Base-by-base conservation (phyloP, 768 basidiomycete genomes). In the Suillus decipiens region DNA sequence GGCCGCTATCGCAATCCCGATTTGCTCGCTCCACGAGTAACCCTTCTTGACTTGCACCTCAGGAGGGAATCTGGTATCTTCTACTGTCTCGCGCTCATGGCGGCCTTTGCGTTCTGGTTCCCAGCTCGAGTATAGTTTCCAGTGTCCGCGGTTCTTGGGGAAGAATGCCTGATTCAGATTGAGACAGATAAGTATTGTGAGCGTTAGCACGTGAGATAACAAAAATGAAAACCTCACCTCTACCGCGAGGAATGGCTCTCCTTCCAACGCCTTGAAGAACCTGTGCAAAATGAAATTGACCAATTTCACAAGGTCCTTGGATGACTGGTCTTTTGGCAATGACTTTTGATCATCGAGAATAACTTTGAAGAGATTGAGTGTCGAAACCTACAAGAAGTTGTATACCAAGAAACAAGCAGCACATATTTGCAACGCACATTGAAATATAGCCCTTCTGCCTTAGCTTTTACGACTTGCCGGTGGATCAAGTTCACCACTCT, bases 371-470 rank as follows among this genome's bases (percentile, higher is more conserved):
- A 98, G 83, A 69, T 90, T 80, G 63, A 99, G 78, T 14, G 92
- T 92, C 39, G 96, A 93, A 12, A 93, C 95, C 96, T 98, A 75
- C 17, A 75, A 63, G 64, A 73, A 66, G 45, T 57, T 19, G 17
- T 17, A 22, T 33, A 7, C 11, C n/a, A 48, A 43, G 17, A 53
- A 10, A 58, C 24, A 17, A 58, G 43, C 37, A 34, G 28, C 34
- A 58, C 17, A 28, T 47, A 56, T 57, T 47, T 34, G 22, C 10
- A 37, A 75, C 84, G 60, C 64, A 95, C 96, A 78, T 96, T 93
- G 85, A 96, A 99, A 76, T 94, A 99, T 10, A 99, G 77, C 0
- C 90, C 96, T 73, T 99, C 97, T 1, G 95, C 93, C 73, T 97
- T 95, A 17, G 90, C 89, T 69, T 85, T 89, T 64, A 99, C 86